phyloP scores from a whole-genome alignment of 2,329 filamentous ascomycete species.

The Monilinia fructicola region DNA sequence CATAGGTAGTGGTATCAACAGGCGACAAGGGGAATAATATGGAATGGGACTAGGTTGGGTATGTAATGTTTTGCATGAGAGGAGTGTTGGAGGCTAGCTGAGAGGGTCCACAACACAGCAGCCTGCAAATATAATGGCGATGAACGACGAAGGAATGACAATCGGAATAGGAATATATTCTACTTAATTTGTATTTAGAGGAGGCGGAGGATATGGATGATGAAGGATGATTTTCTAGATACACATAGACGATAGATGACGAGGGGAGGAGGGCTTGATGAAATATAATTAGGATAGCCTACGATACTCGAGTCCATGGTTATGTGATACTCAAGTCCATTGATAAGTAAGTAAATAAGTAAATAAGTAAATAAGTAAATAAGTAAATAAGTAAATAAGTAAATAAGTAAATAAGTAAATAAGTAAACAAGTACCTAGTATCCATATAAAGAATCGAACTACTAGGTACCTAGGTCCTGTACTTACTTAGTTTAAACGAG shows the following conservation, averaged over 20 bases:
- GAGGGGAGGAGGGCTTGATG: background rate
- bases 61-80: background rate
- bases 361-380: too few species aligned
- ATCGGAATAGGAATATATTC: background rate
- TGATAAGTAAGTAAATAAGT: too few species aligned
- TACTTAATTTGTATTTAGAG: constrained; percentile 13
- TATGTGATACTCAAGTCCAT: too few species aligned
- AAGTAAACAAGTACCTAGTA: too few species aligned
- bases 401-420: too few species aligned
- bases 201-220: background rate
- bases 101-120: background rate
- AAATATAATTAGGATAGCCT: background rate
- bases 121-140: background rate
- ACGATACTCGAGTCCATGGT: too few species aligned
- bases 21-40: background rate
- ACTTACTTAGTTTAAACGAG: too few species aligned
- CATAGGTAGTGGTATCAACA: background rate
- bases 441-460: too few species aligned
- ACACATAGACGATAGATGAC: constrained; percentile 7
- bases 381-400: too few species aligned
- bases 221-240: background rate
- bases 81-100: background rate
- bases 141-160: background rate
- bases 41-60: constrained; percentile 1
- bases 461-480: too few species aligned